phyloP scores from a whole-genome alignment of 176 grass and related monocot species.

The Paspalum vaginatum region DNA sequence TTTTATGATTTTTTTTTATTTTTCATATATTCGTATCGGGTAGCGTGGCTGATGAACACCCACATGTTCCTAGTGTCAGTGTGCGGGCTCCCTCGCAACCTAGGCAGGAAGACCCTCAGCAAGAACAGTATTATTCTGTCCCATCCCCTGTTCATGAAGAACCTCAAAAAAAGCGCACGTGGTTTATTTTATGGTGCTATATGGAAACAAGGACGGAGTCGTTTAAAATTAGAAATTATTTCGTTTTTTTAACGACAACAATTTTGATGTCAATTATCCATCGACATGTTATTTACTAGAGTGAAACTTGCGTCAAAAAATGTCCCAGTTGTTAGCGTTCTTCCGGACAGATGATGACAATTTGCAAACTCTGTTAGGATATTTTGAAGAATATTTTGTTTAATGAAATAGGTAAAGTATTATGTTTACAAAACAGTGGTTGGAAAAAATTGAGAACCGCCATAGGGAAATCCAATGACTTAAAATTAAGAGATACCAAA shows the following conservation, averaged over 20 bases:
- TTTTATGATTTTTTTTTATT: no score
- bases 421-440: not conserved
- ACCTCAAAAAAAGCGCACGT: slow-evolving; percentile 36
- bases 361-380: slow-evolving; percentile 15
- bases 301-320: slow-evolving; percentile 10
- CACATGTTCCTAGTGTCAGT: slow-evolving; percentile 51
- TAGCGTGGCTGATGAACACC: slow-evolving; percentile 45
- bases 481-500: no score
- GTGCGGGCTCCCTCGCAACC: slow-evolving; percentile 58
- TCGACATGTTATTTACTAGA: slow-evolving; percentile 20
- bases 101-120: slow-evolving; percentile 52
- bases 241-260: not conserved
- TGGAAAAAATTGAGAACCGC: no score
- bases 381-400: slow-evolving; percentile 1
- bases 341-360: slow-evolving; percentile 10
- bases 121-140: slow-evolving; percentile 31
- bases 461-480: no score
- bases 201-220: slow-evolving; percentile 1
- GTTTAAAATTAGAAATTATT: slow-evolving; percentile 12
- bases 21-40: no score
- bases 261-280: slow-evolving; percentile 10
- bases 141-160: slow-evolving; percentile 47
- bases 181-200: slow-evolving; percentile 19
- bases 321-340: slow-evolving; percentile 11
- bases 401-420: slow-evolving; percentile 5